A percentile compares a stretch with the other conserved stretches of the same genome.
Evolutionary conservation across 352 stramenopile species (phyloP).

Genomic region (Phytophthora cryptogea): DNA sequence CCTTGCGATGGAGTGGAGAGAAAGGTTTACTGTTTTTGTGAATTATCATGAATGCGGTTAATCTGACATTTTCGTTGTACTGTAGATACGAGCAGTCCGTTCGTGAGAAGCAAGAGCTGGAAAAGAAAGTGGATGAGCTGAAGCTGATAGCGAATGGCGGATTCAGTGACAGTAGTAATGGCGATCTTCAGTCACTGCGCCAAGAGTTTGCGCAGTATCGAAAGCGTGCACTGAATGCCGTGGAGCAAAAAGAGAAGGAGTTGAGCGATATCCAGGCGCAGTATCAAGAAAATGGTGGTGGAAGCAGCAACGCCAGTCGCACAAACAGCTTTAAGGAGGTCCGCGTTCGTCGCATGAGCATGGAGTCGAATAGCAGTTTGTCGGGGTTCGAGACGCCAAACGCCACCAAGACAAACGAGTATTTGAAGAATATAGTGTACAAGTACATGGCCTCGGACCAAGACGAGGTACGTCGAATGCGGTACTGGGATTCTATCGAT

Average conservation of each 20-base stretch:
- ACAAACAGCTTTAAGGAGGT: conserved; percentile 52
- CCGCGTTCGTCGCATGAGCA: conserved; percentile 69
- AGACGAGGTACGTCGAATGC: conserved; percentile 51
- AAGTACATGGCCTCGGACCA: conserved; percentile 91
- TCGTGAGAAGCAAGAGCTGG: conserved; percentile 75
- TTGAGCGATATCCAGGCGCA: conserved; percentile 71
- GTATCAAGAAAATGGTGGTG: conserved; percentile 47
- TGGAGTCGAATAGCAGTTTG: conserved; percentile 77
- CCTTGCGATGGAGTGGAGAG: conserved; percentile 83
- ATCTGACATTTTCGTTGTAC: conserved; percentile 20
- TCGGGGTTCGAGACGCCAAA: conserved; percentile 83
- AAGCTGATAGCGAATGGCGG: conserved; percentile 45
- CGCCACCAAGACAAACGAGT: conserved; percentile 85
- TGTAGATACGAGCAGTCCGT: conserved; percentile 75
- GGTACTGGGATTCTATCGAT: not conserved
- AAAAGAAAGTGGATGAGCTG: conserved; percentile 77
- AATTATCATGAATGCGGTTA: not conserved
- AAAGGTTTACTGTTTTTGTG: conserved; percentile 42
- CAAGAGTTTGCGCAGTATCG: conserved; percentile 84
- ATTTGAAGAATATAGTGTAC: conserved; percentile 92
- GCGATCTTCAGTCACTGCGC: conserved; percentile 70
- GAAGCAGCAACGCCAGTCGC: conserved; percentile 38
- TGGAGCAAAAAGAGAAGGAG: conserved; percentile 86
- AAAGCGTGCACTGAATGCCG: conserved; percentile 74
- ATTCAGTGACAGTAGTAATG: conserved; percentile 30